Evolutionary conservation across 2,329 filamentous ascomycete species (phyloP).

Genomic region (Clarireedia paspali): DNA sequence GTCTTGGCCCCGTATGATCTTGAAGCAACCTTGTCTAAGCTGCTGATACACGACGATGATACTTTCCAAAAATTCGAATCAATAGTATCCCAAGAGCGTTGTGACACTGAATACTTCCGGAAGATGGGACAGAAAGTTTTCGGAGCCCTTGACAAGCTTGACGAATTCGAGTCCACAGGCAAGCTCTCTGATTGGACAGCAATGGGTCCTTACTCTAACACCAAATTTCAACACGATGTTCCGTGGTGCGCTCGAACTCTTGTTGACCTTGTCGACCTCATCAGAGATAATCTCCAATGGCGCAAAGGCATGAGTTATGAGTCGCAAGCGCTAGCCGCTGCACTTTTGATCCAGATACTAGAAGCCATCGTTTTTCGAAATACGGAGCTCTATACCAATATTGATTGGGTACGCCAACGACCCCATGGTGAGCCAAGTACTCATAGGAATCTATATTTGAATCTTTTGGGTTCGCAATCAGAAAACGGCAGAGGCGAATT

Average conservation of each 20-base stretch:
- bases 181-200: constrained; percentile 11
- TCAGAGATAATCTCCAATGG: constrained; percentile 15
- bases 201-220: background rate
- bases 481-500: constrained; percentile 16
- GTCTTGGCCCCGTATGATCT: constrained; percentile 18
- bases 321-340: constrained; percentile 19
- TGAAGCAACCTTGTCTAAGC: constrained; percentile 22
- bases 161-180: constrained; percentile 21
- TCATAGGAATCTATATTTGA: constrained; percentile 24
- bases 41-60: constrained; percentile 22
- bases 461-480: constrained; percentile 21
- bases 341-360: constrained; percentile 21
- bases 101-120: constrained; percentile 21
- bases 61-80: constrained; percentile 20
- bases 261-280: constrained; percentile 20
- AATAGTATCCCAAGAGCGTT: constrained; percentile 17
- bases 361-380: constrained; percentile 22
- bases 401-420: constrained; percentile 17
- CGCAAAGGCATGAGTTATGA: constrained; percentile 15
- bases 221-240: constrained; percentile 16
- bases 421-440: constrained; percentile 19
- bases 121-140: constrained; percentile 21
- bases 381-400: constrained; percentile 18
- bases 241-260: constrained; percentile 23
- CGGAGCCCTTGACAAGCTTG: constrained; percentile 15